Evolutionary conservation across 2,329 filamentous ascomycete species (phyloP).

Genomic region (Neofusicoccum laricinum): DNA sequence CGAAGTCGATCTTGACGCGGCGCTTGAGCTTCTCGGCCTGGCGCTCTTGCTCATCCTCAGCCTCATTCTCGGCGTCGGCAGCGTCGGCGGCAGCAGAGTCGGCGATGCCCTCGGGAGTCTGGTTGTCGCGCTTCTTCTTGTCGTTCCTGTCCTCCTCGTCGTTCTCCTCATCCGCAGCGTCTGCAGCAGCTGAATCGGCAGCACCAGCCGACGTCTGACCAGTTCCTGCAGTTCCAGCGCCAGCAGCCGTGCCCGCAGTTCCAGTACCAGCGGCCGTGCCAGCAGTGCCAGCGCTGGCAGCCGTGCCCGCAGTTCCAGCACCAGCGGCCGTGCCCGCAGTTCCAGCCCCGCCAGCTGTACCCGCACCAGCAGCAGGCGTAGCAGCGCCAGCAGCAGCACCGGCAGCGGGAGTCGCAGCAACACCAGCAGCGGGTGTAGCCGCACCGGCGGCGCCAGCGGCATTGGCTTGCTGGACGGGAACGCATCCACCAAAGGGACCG

Average conservation of each 20-base stretch:
- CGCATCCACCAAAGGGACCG: conserved; percentile 62
- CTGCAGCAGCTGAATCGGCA: conserved; percentile 15
- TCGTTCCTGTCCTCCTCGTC: not conserved
- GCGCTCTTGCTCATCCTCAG: not conserved
- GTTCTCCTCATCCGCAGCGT: not conserved
- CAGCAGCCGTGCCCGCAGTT: not conserved
- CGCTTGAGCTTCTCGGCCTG: not conserved
- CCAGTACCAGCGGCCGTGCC: not conserved
- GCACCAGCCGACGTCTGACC: not conserved
- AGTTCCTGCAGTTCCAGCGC: conserved; percentile 5
- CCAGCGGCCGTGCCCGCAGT: not conserved
- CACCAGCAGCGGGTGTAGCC: not conserved
- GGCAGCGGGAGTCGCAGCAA: conserved; percentile 5
- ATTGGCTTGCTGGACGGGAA: conserved; percentile 52
- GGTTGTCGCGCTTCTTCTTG: not conserved
- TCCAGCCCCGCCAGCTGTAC: conserved; percentile 14
- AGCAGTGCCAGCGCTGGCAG: conserved; percentile 14
- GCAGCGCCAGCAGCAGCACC: not conserved
- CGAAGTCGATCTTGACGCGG: not conserved
- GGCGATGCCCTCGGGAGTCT: not conserved
- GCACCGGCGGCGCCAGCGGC: conserved; percentile 18
- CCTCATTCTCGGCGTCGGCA: conserved; percentile 13
- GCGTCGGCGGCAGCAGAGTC: conserved; percentile 15
- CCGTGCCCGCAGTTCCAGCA: not conserved
- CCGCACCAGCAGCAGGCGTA: conserved; percentile 2